A percentile compares a stretch with the other conserved stretches of the same genome.
Evolutionary conservation across 139 green algal species (phyloP).

Genomic region (Tetradesmus obliquus): DNA sequence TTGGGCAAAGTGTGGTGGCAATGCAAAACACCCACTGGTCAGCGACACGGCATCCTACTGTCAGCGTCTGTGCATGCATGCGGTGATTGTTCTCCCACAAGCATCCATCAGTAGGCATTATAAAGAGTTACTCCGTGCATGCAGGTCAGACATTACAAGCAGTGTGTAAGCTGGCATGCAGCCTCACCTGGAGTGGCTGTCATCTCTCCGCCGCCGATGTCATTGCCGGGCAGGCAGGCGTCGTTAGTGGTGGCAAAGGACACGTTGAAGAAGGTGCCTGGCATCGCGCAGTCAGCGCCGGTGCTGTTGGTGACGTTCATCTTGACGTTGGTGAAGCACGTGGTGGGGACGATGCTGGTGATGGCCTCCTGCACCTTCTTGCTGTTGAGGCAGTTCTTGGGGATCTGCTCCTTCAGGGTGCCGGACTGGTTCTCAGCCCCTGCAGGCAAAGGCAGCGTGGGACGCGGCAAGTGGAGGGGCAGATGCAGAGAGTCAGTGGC

Average conservation of each 20-base stretch:
- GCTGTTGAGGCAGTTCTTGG: conserved; percentile 1
- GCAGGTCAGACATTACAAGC: too few species aligned
- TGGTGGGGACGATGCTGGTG: background rate
- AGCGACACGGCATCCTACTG: too few species aligned
- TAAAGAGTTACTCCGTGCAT: too few species aligned
- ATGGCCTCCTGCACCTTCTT: background rate
- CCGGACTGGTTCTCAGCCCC: background rate
- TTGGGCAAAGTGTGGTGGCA: too few species aligned
- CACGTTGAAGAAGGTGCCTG: background rate
- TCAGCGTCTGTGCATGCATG: too few species aligned
- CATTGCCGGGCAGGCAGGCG: background rate
- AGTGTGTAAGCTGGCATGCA: too few species aligned
- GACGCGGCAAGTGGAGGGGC: background rate
- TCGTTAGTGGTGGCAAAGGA: background rate
- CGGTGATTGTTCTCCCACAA: too few species aligned
- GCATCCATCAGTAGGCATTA: too few species aligned
- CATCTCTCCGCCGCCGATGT: background rate
- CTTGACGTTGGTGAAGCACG: conserved; percentile 4
- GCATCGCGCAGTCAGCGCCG: background rate
- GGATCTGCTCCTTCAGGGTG: background rate
- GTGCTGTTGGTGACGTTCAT: background rate
- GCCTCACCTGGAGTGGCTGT: background rate
- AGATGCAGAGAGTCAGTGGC: background rate
- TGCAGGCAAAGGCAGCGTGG: background rate
- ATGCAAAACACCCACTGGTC: too few species aligned